A percentile compares a stretch with the other conserved stretches of the same genome.
Conservation (phyloP, 352 stramenopile species). For the Achlya hypogyna region DNA sequence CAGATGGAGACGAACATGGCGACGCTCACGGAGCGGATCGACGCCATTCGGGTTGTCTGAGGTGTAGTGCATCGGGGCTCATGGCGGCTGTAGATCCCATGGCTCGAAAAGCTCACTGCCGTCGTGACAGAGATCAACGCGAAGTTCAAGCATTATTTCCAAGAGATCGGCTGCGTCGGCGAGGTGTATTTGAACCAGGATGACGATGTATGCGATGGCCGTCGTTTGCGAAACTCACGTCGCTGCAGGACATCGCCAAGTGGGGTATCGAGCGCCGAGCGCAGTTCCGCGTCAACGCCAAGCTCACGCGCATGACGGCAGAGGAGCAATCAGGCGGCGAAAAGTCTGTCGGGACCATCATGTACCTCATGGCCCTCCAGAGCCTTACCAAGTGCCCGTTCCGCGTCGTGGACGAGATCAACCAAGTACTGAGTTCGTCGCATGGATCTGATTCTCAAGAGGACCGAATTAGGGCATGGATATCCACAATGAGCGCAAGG, state of each 20-base stretch:
- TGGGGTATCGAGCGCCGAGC: constrained; percentile 79
- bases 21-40: constrained; percentile 54
- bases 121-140: constrained; percentile 72
- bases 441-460: neutral
- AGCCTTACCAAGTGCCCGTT: constrained; percentile 82
- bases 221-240: neutral
- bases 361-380: constrained; percentile 86
- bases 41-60: constrained; percentile 47
- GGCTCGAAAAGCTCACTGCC: constrained; percentile 53
- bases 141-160: constrained; percentile 79
- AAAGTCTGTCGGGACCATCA: constrained; percentile 87
- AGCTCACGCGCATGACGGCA: constrained; percentile 74
- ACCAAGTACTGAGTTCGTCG: constrained; percentile 31
- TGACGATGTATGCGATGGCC: neutral
- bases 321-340: constrained; percentile 82
- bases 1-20: constrained; percentile 56
- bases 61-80: neutral
- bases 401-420: constrained; percentile 84
- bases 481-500: constrained; percentile 84
- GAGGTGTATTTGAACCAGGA: constrained; percentile 74
- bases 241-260: constrained; percentile 65
- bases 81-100: constrained; percentile 35
- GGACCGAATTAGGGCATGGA: constrained; percentile 53
- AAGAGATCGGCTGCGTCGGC: constrained; percentile 77
- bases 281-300: constrained; percentile 79